These are phyloP conservation scores for Collybia nuda DNA, from an alignment of 768 basidiomycete genomes.

Conservation along the genomic window DNA sequence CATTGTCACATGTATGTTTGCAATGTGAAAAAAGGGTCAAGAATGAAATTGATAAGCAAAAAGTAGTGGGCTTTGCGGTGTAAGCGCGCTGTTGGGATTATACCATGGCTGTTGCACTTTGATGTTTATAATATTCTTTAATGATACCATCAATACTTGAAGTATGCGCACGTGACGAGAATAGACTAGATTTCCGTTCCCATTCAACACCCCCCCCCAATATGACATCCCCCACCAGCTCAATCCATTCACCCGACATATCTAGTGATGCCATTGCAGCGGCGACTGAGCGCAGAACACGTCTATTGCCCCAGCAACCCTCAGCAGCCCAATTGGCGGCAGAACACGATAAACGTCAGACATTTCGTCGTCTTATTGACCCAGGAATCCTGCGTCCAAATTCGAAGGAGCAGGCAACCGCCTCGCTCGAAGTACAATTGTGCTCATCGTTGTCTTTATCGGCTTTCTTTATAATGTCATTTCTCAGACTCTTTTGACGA, in stretches of 20 bases:
- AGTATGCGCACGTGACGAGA: too few relatives aligned
- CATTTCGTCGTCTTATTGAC: slow-evolving; percentile 75
- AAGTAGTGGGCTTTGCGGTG: too few relatives aligned
- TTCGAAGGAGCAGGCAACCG: slow-evolving; percentile 54
- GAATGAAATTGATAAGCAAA: too few relatives aligned
- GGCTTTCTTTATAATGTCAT: slow-evolving; percentile 14
- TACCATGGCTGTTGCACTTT: too few relatives aligned
- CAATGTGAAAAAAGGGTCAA: too few relatives aligned
- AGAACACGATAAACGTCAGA: slow-evolving; percentile 68
- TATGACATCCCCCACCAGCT: too few relatives aligned
- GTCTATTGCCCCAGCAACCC: slow-evolving; percentile 28
- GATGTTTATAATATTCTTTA: too few relatives aligned
- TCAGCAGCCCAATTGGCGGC: slow-evolving; percentile 38
- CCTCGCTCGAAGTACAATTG: slow-evolving; percentile 60
- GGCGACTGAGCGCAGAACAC: slow-evolving; percentile 44
- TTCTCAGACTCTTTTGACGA: slow-evolving; percentile 59
- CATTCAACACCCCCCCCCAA: too few relatives aligned
- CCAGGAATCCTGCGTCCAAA: slow-evolving; percentile 78
- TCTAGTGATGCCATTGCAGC: slow-evolving; percentile 39
- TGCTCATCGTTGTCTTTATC: slow-evolving; percentile 12
- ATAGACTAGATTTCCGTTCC: too few relatives aligned
- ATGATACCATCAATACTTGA: too few relatives aligned
- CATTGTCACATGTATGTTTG: too few relatives aligned
- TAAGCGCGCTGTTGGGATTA: too few relatives aligned
- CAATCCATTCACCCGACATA: slow-evolving; percentile 12